A percentile compares a stretch with the other conserved stretches of the same genome.
These are phyloP conservation scores for Claviceps capensis DNA, from an alignment of 2,329 filamentous ascomycete species.

Conservation along the genomic window DNA sequence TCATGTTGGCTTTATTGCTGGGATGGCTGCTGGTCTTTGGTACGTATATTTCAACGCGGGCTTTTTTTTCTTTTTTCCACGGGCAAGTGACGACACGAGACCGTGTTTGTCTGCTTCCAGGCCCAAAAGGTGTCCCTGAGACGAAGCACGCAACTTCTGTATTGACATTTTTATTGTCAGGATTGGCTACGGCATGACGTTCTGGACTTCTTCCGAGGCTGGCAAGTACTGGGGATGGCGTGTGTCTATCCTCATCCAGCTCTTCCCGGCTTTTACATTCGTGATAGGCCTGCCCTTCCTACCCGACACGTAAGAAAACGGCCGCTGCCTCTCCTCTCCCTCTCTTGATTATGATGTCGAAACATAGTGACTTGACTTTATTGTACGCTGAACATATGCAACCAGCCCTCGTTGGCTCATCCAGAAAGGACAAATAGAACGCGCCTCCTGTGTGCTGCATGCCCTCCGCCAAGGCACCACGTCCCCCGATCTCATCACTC, in stretches of 20 bases:
- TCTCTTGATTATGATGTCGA: neutral
- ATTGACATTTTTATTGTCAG: slow-evolving; percentile 16
- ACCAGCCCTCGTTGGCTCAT: slow-evolving; percentile 40
- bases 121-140: neutral
- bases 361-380: neutral
- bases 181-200: slow-evolving; percentile 42
- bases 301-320: slow-evolving; percentile 39
- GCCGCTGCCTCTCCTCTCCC: neutral
- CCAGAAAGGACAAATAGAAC: slow-evolving; percentile 30
- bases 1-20: slow-evolving; percentile 42
- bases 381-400: no score
- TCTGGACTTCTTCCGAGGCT: slow-evolving; percentile 28
- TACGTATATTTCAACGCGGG: slow-evolving; percentile 13
- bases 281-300: slow-evolving; percentile 34
- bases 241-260: slow-evolving; percentile 35
- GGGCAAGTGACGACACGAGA: no score
- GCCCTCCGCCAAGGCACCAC: slow-evolving; percentile 35
- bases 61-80: no score
- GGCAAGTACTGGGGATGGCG: slow-evolving; percentile 39
- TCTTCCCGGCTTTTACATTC: slow-evolving; percentile 37
- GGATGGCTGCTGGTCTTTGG: slow-evolving; percentile 41
- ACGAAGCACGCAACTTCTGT: neutral
- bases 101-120: neutral
- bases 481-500: slow-evolving; percentile 21
- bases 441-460: slow-evolving; percentile 28